phyloP scores from a whole-genome alignment of 106 monocot species.

The Allium cepa region DNA sequence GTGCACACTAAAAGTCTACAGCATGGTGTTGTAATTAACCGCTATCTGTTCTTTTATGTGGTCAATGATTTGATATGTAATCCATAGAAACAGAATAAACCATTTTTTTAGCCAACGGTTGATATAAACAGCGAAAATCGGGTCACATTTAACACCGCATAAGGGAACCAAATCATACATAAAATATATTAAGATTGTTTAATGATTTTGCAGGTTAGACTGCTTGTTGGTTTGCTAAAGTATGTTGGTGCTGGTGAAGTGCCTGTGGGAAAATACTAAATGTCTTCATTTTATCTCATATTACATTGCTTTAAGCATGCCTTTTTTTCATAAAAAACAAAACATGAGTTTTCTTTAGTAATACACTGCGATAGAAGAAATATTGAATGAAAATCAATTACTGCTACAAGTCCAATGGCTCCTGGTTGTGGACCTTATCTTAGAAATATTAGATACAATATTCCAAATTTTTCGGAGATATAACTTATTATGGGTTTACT shows the following conservation, averaged over 20 bases:
- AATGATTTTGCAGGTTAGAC: slow-evolving; percentile 57
- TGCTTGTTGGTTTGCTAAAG: slow-evolving; percentile 89
- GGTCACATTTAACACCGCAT: too few relatives aligned
- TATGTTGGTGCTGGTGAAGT: slow-evolving; percentile 77
- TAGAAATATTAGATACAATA: slow-evolving; percentile 60
- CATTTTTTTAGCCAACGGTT: too few relatives aligned
- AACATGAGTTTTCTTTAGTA: neutral
- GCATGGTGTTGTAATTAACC: too few relatives aligned
- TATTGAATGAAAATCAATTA: slow-evolving; percentile 64
- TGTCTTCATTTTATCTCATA: neutral
- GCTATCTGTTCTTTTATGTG: too few relatives aligned
- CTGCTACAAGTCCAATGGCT: slow-evolving; percentile 81
- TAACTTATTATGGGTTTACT: neutral
- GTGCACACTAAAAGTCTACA: too few relatives aligned
- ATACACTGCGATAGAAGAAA: slow-evolving; percentile 54
- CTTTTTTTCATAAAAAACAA: neutral
- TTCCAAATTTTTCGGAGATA: slow-evolving; percentile 16
- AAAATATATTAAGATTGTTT: neutral
- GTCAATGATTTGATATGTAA: too few relatives aligned
- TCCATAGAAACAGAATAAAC: too few relatives aligned
- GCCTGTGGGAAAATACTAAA: slow-evolving; percentile 42
- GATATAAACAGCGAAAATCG: too few relatives aligned
- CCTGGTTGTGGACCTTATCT: slow-evolving; percentile 90
- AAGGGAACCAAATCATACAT: too few relatives aligned
- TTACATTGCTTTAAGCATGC: neutral